phyloP scores from a whole-genome alignment of 2,329 filamentous ascomycete species.

The Fusarium heterosporum region DNA sequence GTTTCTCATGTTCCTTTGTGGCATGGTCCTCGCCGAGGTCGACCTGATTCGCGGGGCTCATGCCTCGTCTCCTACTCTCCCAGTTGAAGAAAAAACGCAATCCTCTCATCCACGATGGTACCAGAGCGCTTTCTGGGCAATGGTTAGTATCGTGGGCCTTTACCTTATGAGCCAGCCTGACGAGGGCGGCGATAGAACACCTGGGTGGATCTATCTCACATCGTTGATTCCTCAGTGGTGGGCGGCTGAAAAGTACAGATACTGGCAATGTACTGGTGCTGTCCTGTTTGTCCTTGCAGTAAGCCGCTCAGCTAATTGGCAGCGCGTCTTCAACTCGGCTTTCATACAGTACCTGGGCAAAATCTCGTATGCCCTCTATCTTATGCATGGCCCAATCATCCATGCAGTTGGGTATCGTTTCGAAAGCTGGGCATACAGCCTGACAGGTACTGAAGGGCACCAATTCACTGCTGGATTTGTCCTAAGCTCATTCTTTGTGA shows the following conservation, averaged over 20 bases:
- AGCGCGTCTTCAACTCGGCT: slow-evolving; percentile 62
- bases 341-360: slow-evolving; percentile 69
- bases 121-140: slow-evolving; percentile 52
- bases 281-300: slow-evolving; percentile 64
- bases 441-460: slow-evolving; percentile 60
- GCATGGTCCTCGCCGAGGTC: slow-evolving; percentile 66
- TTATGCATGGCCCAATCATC: slow-evolving; percentile 69
- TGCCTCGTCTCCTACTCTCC: slow-evolving; percentile 47
- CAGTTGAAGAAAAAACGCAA: slow-evolving; percentile 37
- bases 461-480: slow-evolving; percentile 61
- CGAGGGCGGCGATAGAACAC: slow-evolving; percentile 58
- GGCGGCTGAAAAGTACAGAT: slow-evolving; percentile 62
- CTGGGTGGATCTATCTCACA: slow-evolving; percentile 64
- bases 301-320: slow-evolving; percentile 60
- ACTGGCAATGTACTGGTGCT: slow-evolving; percentile 67
- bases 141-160: slow-evolving; percentile 61
- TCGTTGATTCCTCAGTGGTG: slow-evolving; percentile 63
- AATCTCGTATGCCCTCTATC: slow-evolving; percentile 71
- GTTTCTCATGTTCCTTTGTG: slow-evolving; percentile 65
- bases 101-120: slow-evolving; percentile 9
- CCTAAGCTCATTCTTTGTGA: slow-evolving; percentile 60
- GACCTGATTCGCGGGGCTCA: slow-evolving; percentile 64
- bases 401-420: slow-evolving; percentile 65
- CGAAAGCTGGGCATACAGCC: slow-evolving; percentile 60
- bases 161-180: slow-evolving; percentile 62